Evolutionary conservation across 441 rosid genomes (phyloP).

Genomic region (Cnidoscolus chayamansa): DNA sequence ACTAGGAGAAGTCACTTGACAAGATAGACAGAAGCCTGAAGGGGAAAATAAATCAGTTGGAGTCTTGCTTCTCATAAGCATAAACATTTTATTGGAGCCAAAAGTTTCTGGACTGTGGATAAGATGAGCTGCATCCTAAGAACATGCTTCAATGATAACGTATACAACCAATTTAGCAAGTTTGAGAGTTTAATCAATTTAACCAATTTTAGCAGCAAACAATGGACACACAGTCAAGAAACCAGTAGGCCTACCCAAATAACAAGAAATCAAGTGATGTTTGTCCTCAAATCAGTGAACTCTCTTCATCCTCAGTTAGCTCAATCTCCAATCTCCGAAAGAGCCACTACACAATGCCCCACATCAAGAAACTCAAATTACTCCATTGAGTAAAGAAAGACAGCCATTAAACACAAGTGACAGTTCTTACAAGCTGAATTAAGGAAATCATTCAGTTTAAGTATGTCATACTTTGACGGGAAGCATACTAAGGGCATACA

Average conservation of each 20-base stretch:
- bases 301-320: neutral
- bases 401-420: conserved; percentile 6
- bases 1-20: neutral
- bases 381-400: neutral
- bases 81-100: neutral
- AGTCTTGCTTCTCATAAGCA: neutral
- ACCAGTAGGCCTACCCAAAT: neutral
- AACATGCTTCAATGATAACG: neutral
- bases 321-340: neutral
- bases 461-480: too few relatives aligned
- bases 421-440: conserved; percentile 7
- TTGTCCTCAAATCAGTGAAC: neutral
- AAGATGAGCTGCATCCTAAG: neutral
- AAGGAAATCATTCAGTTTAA: too few relatives aligned
- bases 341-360: neutral
- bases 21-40: too few relatives aligned
- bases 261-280: conserved; percentile 2
- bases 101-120: neutral
- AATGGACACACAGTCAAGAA: neutral
- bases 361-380: neutral
- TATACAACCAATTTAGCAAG: neutral
- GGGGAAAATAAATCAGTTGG: too few relatives aligned
- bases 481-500: too few relatives aligned
- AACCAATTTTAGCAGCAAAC: neutral
- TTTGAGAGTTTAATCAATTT: neutral